Base-by-base conservation (phyloP, 2,329 filamentous ascomycete species). In the Fusarium brevicatenulatum region DNA sequence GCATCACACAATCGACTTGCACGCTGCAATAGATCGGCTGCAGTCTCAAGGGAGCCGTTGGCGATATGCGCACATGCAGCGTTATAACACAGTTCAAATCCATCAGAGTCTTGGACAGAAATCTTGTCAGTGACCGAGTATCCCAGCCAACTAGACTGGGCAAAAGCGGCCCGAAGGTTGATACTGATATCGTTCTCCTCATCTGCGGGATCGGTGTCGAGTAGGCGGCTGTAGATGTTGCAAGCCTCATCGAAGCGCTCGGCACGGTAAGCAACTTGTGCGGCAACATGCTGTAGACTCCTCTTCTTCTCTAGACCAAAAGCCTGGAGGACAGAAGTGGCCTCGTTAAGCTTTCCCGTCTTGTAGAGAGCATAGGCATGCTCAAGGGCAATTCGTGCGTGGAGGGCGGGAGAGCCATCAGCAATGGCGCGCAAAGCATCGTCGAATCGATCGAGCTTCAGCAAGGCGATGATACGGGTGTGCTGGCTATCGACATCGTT, bases 291-390 rank as follows among this genome's bases (percentile, higher is more conserved):
- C 40, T 81, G 82, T 68, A 83, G 84, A 71, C 80, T 80, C 56
- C 82, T 79, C 69, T 55, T 74, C 12, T 83, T 74, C 7, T 77
- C 63, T 30, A 78, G 32, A 12, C 78, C 78, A 16, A 73, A 74
- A 16, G 83, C 74, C 21, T 82, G 76, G 23, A 88, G 78, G 21
- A 83, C 70, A 5, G 79, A 81, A 32, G 88, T 86, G n/a, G 93
- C 93, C 63, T 91, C 91, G 25, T 87, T 84, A 3, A 94, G 87
- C 72, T 90, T 86, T 30, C 93, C 92, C 1, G 89, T 88, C 84
- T 95, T 96, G 84, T 96, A 97, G 25, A 95, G 86, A n/a, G 92
- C 91, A 83, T 97, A 97, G 5, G 92, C 89, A 79, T 91, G 91
- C 81, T 95, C 93, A 47, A 95, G 85, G 21, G 83, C 78, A 73